Evolutionary conservation across 2,329 filamentous ascomycete species (phyloP), one percentile per base, ranked within the genome.

Genomic region (Colletotrichum sp.): DNA sequence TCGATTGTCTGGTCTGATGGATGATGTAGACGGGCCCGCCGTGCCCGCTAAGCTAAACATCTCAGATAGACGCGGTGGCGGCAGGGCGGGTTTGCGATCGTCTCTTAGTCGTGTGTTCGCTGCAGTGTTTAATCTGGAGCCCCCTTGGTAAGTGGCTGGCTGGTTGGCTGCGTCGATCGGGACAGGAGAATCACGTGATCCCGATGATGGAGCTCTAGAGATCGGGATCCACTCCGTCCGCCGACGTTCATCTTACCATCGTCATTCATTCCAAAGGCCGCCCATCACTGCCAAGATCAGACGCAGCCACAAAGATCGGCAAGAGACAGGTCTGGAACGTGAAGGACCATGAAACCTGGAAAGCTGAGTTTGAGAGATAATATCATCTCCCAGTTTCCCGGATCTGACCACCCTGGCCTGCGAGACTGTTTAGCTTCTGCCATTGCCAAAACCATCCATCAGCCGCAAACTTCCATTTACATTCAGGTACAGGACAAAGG

Each of bases 161-260:
- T n/a, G 12, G 28, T 5, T 8, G 48, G 43, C 21, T 9, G 16
- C 16, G 28, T 55, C 52, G 66, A 68, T 68, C 52, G 66, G 16
- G 48, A 34, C n/a, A 32, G 67, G n/a, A 57, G 21, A 16, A 68
- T 57, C 48, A 68, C 34, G 66, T 68, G 48, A 24, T 36, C 32
- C 28, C 21, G 24, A 57, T 55, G 12, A 21, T 26, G 18, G 28
- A 4, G 30, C n/a, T 36, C 48, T 34, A 59, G 30, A 43, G 63
- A 67, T 73, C 69, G 70, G 71, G 48, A 73, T 43, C 73, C 73
- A 75, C 70, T 60, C 15, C 6, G 24, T 59, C 34, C 9, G 52
- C 43, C 21, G 59, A 69, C 43, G 59, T 69, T 64, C 59, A 36
- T 75, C 70, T 52, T 34, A 75, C 48, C 32, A 15, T 60, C 18